These are phyloP conservation scores for Termitomyces sp. DNA, from an alignment of 768 basidiomycete species.

Conservation along the genomic window DNA sequence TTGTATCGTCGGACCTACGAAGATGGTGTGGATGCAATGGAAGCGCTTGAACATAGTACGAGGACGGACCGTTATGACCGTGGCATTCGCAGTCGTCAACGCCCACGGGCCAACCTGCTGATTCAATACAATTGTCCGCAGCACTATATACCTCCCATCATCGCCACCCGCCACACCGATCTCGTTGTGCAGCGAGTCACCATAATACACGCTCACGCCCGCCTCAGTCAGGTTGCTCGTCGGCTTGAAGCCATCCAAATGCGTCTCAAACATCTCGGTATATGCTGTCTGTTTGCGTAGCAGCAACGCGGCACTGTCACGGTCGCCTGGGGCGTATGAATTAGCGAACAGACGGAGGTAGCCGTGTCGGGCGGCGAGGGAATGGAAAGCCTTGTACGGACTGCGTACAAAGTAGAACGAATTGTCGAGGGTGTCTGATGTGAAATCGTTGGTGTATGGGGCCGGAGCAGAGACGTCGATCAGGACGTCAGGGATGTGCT, in stretches of 20 bases:
- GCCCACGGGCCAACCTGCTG: constrained; percentile 31
- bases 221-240: constrained; percentile 29
- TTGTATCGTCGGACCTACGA: constrained; percentile 15
- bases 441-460: constrained; percentile 25
- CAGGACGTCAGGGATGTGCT: constrained; percentile 24
- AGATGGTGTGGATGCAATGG: not conserved
- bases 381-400: constrained; percentile 33
- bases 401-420: constrained; percentile 34
- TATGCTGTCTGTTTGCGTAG: constrained; percentile 34
- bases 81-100: constrained; percentile 25
- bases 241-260: constrained; percentile 25
- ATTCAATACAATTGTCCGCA: constrained; percentile 24
- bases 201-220: constrained; percentile 30
- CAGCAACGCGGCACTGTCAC: constrained; percentile 31
- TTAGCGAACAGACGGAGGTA: constrained; percentile 29
- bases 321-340: constrained; percentile 32
- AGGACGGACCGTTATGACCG: constrained; percentile 22
- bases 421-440: constrained; percentile 20
- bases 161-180: constrained; percentile 24
- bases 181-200: constrained; percentile 33
- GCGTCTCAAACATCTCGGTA: constrained; percentile 31
- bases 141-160: constrained; percentile 21
- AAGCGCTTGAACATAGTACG: not conserved
- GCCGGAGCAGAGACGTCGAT: constrained; percentile 21
- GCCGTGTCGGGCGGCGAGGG: constrained; percentile 22